These are phyloP conservation scores for Corchorus capsularis DNA, from an alignment of 345 rosid species.

Conservation along the genomic window DNA sequence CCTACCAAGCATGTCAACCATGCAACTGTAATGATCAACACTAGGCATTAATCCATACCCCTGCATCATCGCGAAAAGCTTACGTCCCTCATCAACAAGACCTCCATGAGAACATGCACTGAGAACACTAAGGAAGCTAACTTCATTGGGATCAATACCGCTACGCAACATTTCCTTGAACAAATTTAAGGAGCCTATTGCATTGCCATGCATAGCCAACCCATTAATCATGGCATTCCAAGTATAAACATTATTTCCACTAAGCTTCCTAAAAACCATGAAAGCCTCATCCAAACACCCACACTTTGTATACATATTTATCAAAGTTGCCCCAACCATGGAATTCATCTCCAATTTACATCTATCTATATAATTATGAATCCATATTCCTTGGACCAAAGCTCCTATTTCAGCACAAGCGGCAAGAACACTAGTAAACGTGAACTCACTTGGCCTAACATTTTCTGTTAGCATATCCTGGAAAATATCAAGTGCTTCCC, in stretches of 20 bases:
- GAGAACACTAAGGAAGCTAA: constrained; percentile 48
- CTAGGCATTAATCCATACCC: constrained; percentile 31
- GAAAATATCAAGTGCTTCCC: constrained; percentile 33
- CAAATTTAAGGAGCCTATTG: constrained; percentile 34
- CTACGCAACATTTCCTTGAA: constrained; percentile 38
- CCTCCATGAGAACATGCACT: constrained; percentile 54
- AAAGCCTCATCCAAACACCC: constrained; percentile 37
- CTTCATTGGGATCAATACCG: constrained; percentile 42
- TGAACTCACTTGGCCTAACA: constrained; percentile 29
- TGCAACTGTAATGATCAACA: constrained; percentile 52
- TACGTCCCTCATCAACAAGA: constrained; percentile 43
- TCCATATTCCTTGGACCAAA: constrained; percentile 35
- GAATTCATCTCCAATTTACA: constrained; percentile 26
- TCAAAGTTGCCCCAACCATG: constrained; percentile 28
- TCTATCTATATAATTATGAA: constrained; percentile 26
- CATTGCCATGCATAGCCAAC: constrained; percentile 49
- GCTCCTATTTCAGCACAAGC: constrained; percentile 38
- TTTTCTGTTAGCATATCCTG: constrained; percentile 31
- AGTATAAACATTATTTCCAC: constrained; percentile 32
- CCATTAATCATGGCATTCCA: constrained; percentile 57
- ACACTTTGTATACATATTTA: constrained; percentile 41
- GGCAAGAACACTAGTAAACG: constrained; percentile 34
- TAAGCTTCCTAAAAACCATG: constrained; percentile 26
- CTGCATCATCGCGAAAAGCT: constrained; percentile 33
- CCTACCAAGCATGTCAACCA: constrained; percentile 58